Evolutionary conservation across 2,329 filamentous ascomycete genomes (phyloP), one percentile per base, ranked within the genome.

Genomic region (Aureobasidium melanogenum): DNA sequence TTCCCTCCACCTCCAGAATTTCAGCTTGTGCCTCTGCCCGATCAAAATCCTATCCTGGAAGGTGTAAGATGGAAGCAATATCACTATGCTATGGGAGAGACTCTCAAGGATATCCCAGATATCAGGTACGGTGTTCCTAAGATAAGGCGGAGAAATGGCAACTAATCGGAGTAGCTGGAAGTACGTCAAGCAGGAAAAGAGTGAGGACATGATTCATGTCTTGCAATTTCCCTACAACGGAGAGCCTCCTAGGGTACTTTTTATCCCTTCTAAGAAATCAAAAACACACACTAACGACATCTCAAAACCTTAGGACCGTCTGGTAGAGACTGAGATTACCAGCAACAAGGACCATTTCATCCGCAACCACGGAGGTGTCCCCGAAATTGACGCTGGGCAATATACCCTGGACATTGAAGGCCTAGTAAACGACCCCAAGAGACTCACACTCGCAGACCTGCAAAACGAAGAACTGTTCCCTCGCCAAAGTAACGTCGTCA

Each of bases 341-440:
- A 75, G 79, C 0, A 90, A 88, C 63, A 66, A 75, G 4, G 74
- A 81, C n/a, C 82, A 85, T 65, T 90, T 88, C 65, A 83, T 90
- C 0, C 78, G 87, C 8, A 90, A 90, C 63, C 87, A 90, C 64
- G 86, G 87, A 10, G 86, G 87, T 0, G 84, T 90, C 19, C 88
- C 88, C 0, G 75, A 82, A 8, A 88, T 89, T 59, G 79, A 87
- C 9, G 73, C 78, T 1, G 76, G 82, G 0, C 75, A 79, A 2
- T 86, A 75, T 67, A 78, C 74, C 26, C 75, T 87, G 17, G 72
- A 75, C 1, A 70, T 89, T 5, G 82, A 84, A 61, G 85, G 86
- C 0, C 75, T 87, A 0, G 86, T 88, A 3, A 80, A 80, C 6
- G 75, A 81, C 2, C 84, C 85, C 0, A 79, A 79, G 58, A 76